These are phyloP conservation scores for Mortierella claussenii DNA, from an alignment of 192 early-diverging fungal species.

Conservation along the genomic window DNA sequence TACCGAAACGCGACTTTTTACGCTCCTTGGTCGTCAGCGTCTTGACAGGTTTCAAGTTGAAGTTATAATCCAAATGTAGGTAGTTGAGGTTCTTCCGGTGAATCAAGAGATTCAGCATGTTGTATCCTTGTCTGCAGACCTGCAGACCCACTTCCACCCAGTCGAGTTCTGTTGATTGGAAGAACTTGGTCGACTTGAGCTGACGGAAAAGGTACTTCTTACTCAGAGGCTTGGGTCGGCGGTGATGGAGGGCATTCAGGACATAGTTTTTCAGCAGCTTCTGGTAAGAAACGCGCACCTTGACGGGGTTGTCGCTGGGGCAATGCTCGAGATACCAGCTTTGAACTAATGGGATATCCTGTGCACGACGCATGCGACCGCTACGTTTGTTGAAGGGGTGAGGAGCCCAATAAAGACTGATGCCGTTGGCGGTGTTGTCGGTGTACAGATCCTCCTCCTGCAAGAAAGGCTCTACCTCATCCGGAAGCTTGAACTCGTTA, in stretches of 20 bases:
- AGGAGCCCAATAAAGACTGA: constrained; percentile 98
- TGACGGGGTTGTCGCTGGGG: constrained; percentile 92
- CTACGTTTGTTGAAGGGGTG: constrained; percentile 95
- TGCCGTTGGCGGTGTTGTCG: constrained; percentile 92
- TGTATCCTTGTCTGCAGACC: constrained; percentile 98
- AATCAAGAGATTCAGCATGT: constrained; percentile 98
- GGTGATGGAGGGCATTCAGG: constrained; percentile 89
- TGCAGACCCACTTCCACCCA: constrained; percentile 99
- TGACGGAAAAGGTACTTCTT: constrained; percentile 97
- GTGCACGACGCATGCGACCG: constrained; percentile 89
- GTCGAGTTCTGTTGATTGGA: constrained; percentile 97
- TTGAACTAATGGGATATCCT: constrained; percentile 96
- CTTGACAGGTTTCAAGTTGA: constrained; percentile 98
- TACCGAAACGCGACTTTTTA: constrained; percentile 98
- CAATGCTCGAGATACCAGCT: constrained; percentile 99
- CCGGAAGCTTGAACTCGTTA: constrained; percentile 87
- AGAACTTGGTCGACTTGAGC: constrained; percentile 97
- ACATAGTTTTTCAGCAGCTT: constrained; percentile 98
- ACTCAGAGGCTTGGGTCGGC: constrained; percentile 87
- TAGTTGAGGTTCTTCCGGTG: constrained; percentile 99
- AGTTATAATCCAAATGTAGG: constrained; percentile 99
- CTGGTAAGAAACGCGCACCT: constrained; percentile 98
- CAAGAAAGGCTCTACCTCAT: constrained; percentile 82
- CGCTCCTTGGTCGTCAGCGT: constrained; percentile 99
- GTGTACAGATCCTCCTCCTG: constrained; percentile 81